These are phyloP conservation scores for Diaporthe nobilis DNA, from an alignment of 2,329 filamentous ascomycete genomes.

Conservation along the genomic window DNA sequence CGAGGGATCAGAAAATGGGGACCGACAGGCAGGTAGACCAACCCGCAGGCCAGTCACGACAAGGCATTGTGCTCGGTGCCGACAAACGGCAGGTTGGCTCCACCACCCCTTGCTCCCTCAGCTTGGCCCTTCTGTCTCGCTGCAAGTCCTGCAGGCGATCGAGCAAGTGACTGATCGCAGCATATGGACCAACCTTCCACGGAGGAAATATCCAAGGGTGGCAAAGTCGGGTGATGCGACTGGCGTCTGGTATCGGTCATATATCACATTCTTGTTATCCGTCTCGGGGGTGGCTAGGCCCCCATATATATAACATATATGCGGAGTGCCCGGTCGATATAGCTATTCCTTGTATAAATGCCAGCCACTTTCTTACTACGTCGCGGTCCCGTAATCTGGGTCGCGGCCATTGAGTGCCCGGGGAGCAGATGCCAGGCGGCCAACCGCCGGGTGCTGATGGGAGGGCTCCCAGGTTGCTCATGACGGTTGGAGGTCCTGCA, in stretches of 20 bases:
- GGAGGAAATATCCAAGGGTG: constrained; percentile 29
- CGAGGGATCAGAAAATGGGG: constrained; percentile 25
- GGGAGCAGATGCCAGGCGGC: constrained; percentile 15
- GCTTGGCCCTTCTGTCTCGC: constrained; percentile 28
- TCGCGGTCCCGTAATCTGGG: constrained; percentile 23
- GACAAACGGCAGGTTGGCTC: constrained; percentile 26
- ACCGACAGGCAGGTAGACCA: constrained; percentile 20
- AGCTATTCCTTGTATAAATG: constrained; percentile 31
- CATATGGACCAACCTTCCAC: constrained; percentile 23
- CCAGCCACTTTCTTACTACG: constrained; percentile 25
- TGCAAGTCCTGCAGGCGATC: constrained; percentile 31
- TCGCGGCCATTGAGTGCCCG: background rate
- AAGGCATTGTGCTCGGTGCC: constrained; percentile 27
- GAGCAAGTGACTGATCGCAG: constrained; percentile 31
- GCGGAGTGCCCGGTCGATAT: constrained; percentile 32
- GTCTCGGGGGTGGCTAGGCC: constrained; percentile 21
- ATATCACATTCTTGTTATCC: constrained; percentile 39
- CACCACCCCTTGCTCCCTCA: constrained; percentile 28
- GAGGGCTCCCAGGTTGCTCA: background rate
- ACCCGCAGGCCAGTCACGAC: constrained; percentile 13
- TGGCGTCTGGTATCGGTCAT: constrained; percentile 33
- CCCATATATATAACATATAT: constrained; percentile 36
- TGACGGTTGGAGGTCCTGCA: constrained; percentile 10
- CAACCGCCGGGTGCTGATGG: background rate
- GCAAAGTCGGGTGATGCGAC: constrained; percentile 33